Evolutionary conservation across 116 monocot species (phyloP).

Genomic region (Trichopus zeylanicus): DNA sequence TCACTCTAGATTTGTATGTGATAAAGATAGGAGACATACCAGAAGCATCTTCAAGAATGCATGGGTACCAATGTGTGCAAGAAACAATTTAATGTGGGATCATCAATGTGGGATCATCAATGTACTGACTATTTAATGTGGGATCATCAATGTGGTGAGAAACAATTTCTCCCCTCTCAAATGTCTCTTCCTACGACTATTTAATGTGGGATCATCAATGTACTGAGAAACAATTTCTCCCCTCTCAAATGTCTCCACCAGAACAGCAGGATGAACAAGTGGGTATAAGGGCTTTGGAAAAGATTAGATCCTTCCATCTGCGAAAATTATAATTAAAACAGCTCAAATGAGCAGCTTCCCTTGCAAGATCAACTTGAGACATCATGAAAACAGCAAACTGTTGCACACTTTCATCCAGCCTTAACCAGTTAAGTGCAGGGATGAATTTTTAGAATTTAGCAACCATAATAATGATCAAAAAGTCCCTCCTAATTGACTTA

Average conservation of each 20-base stretch:
- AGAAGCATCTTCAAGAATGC: slow-evolving; percentile 94
- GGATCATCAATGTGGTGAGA: too few species aligned
- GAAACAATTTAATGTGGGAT: too few species aligned
- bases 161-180: slow-evolving; percentile 82
- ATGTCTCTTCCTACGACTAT: slow-evolving; percentile 48
- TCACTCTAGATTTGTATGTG: too few species aligned
- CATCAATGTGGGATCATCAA: too few species aligned
- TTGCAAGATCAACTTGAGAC: slow-evolving; percentile 87
- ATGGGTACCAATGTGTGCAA: slow-evolving; percentile 87
- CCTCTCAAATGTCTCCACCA: slow-evolving; percentile 84
- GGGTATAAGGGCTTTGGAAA: slow-evolving; percentile 89
- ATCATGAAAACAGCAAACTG: slow-evolving; percentile 93
- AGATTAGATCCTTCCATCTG: slow-evolving; percentile 71
- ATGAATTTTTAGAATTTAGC: slow-evolving; percentile 53
- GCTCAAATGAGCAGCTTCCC: slow-evolving; percentile 81
- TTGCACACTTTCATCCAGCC: slow-evolving; percentile 82
- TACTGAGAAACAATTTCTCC: slow-evolving; percentile 76
- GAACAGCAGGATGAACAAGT: slow-evolving; percentile 85
- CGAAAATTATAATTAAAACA: slow-evolving; percentile 91
- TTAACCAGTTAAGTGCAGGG: slow-evolving; percentile 75
- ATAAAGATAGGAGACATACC: slow-evolving; percentile 28
- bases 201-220: slow-evolving; percentile 51
- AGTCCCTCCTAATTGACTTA: slow-evolving; percentile 71
- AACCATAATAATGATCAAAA: slow-evolving; percentile 63
- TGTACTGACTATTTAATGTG: slow-evolving; percentile 41